Evolutionary conservation across 106 monocot genomes (phyloP).

Genomic region (Platanthera guangdongensis): DNA sequence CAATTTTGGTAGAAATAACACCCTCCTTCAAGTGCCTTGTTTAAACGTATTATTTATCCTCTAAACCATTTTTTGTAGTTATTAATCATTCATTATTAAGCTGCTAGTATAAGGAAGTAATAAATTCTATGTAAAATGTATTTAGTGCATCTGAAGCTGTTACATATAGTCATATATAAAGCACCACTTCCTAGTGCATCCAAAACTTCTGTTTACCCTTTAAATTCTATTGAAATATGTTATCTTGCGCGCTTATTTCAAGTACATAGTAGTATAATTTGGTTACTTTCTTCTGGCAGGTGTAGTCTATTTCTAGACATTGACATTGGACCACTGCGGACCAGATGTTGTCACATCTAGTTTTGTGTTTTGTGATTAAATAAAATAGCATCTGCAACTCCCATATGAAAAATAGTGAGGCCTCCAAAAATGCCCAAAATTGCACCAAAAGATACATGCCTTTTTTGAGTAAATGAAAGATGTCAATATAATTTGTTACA

Average conservation of each 20-base stretch:
- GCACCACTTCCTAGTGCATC: background rate
- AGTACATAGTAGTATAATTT: background rate
- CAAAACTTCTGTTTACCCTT: background rate
- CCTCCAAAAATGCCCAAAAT: background rate
- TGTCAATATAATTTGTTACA: background rate
- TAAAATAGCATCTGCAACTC: background rate
- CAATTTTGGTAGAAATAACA: slow-evolving; percentile 13
- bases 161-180: background rate
- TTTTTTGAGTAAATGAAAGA: background rate
- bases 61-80: background rate
- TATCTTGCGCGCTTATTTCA: background rate
- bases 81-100: background rate
- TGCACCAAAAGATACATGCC: background rate
- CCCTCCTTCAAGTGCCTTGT: slow-evolving; percentile 7
- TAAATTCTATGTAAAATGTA: background rate
- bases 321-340: background rate
- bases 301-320: background rate
- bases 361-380: background rate
- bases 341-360: background rate
- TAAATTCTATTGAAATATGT: background rate
- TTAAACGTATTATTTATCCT: background rate
- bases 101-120: background rate
- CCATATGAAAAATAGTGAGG: background rate
- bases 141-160: background rate
- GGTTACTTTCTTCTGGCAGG: background rate